phyloP scores from a whole-genome alignment of 106 monocot genomes.

The Phalaenopsis equestris region DNA sequence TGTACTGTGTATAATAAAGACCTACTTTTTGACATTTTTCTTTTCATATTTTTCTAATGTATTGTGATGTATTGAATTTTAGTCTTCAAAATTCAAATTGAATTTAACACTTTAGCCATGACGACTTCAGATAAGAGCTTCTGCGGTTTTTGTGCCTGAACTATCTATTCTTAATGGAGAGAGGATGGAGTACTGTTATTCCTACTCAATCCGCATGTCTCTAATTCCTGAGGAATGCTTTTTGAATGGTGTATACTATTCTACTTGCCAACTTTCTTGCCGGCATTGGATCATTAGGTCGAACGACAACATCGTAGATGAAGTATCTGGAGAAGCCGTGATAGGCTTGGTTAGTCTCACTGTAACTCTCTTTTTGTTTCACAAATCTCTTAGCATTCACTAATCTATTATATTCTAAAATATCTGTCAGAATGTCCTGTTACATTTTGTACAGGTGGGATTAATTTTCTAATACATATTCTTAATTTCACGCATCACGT shows the following conservation, averaged over 20 bases:
- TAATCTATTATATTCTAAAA: too few relatives aligned
- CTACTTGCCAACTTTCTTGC: slow-evolving; percentile 75
- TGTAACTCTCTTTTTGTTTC: background rate
- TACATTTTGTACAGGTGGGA: too few relatives aligned
- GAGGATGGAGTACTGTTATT: slow-evolving; percentile 24
- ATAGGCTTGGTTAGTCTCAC: slow-evolving; percentile 56
- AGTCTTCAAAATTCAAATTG: background rate
- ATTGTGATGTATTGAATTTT: background rate
- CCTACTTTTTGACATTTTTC: background rate
- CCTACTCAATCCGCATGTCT: slow-evolving; percentile 82
- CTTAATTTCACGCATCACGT: background rate
- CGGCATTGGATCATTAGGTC: slow-evolving; percentile 73
- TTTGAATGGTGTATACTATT: slow-evolving; percentile 48
- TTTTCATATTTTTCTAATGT: background rate
- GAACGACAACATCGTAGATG: slow-evolving; percentile 32
- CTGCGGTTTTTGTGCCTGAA: slow-evolving; percentile 84
- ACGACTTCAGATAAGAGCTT: slow-evolving; percentile 62
- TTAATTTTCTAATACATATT: too few relatives aligned
- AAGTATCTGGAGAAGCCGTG: slow-evolving; percentile 66
- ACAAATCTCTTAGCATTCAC: too few relatives aligned
- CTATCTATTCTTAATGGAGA: slow-evolving; percentile 10
- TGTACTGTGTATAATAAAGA: background rate
- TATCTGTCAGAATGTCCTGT: too few relatives aligned
- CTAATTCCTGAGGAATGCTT: slow-evolving; percentile 60
- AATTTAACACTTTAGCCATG: background rate